Base-by-base conservation (phyloP, 768 basidiomycete genomes). In the Xerocomellus amylosporus region DNA sequence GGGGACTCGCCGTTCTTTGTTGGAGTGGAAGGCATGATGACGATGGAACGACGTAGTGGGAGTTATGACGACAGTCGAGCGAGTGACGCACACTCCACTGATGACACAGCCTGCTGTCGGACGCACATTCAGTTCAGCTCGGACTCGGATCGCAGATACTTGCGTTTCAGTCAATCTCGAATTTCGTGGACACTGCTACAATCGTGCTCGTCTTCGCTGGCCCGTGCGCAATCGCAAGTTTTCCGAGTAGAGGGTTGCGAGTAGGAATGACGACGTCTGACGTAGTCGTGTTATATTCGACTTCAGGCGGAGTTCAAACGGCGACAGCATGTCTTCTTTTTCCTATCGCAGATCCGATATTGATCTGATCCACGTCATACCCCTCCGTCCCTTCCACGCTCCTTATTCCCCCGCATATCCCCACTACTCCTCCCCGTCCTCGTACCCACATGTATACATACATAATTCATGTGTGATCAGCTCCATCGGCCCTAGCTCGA, bases 231-330 rank as follows among this genome's bases (percentile, higher is more conserved):
- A 63, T 58, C 63, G 53, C 51, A 51, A 49, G 62, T 56, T 59
- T 59, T 65, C 55, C 51, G 57, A 58, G 65, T 58, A 53, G 68
- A 61, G 65, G 68, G 73, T 69, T 63, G 65, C 65, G 54, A 72
- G 61, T 61, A 63, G 59, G 58, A 58, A 74, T 74, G 73, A 74
- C 73, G 73, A 74, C 64, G 68, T 74, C 73, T 74, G 73, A 74
- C 73, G 73, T 74, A 75, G 74, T 64, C 67, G 71, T 67, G 69
- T 66, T 66, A 71, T 74, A 72, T 73, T 73, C 67, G 61, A 75
- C 73, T 74, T 75, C 64, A 68, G 55, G 74, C 73, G 73, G 73
- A 74, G 74, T 59, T 75, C 74, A 54, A 74, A 69, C 65, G 20
- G 13, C 38, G 41, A 14, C 44, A 31, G 38, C 17, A 13, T 22